A percentile compares a stretch with the other conserved stretches of the same genome.
Evolutionary conservation across 2,329 filamentous ascomycete genomes (phyloP).

Genomic region (Pseudopithomyces chartarum): DNA sequence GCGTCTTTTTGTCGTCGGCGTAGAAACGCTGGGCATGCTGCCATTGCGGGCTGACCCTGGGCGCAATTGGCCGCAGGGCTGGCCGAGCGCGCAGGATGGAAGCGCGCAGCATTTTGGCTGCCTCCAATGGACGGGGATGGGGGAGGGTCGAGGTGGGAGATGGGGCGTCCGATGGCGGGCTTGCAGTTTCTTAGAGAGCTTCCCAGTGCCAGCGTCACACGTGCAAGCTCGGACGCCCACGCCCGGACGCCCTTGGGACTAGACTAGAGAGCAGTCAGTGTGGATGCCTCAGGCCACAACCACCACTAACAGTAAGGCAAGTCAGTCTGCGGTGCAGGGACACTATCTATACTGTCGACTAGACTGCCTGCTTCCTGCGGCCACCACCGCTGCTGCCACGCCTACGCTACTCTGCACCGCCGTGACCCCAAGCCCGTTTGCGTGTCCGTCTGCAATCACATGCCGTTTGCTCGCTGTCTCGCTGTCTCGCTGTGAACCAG

Average conservation of each 20-base stretch:
- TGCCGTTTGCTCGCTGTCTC: not conserved
- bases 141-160: constrained; percentile 17
- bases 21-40: constrained; percentile 53
- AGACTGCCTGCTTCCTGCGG: no score
- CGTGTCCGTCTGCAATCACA: not conserved
- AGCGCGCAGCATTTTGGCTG: constrained; percentile 62
- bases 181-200: constrained; percentile 14
- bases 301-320: no score
- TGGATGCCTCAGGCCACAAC: constrained; percentile 4
- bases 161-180: constrained; percentile 18
- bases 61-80: constrained; percentile 45
- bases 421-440: constrained; percentile 3
- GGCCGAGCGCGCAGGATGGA: constrained; percentile 56
- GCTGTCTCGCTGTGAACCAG: constrained; percentile 6
- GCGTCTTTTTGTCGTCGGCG: constrained; percentile 52
- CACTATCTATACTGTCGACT: no score
- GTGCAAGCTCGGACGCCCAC: constrained; percentile 18
- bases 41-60: constrained; percentile 44
- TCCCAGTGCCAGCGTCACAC: constrained; percentile 11
- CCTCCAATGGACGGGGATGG: constrained; percentile 35
- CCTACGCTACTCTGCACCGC: not conserved
- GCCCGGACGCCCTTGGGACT: not conserved
- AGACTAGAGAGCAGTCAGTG: no score
- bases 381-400: no score
- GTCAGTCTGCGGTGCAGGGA: no score